phyloP scores from a whole-genome alignment of 1,139 yeast species.

The Scheffersomyces cryptocercus region DNA sequence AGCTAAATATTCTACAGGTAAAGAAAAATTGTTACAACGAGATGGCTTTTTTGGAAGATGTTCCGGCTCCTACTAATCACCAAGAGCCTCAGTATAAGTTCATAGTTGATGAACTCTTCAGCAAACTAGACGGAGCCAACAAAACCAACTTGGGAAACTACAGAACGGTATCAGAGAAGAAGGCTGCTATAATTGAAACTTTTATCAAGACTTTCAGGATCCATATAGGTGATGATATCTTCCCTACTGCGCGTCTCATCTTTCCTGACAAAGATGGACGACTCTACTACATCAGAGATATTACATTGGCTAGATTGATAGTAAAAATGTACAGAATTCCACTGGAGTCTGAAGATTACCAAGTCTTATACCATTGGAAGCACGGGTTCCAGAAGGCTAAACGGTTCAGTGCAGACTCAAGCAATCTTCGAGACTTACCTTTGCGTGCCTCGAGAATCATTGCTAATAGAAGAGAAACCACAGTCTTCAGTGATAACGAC shows the following conservation, averaged over 20 bases:
- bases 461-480: constrained; percentile 44
- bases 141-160: constrained; percentile 28
- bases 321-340: constrained; percentile 37
- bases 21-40: too few relatives aligned
- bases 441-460: constrained; percentile 32
- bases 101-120: constrained; percentile 33
- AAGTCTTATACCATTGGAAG: constrained; percentile 42
- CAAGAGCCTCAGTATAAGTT: constrained; percentile 25
- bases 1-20: too few relatives aligned
- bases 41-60: constrained; percentile 14
- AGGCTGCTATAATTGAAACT: constrained; percentile 33
- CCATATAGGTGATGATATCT: constrained; percentile 69
- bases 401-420: constrained; percentile 27
- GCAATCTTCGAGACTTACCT: constrained; percentile 45
- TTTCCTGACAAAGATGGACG: constrained; percentile 64
- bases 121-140: constrained; percentile 32
- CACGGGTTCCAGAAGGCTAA: constrained; percentile 31
- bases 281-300: constrained; percentile 54
- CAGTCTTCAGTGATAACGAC: background rate
- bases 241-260: constrained; percentile 63
- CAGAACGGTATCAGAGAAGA: constrained; percentile 28
- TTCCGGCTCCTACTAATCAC: constrained; percentile 9
- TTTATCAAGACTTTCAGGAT: constrained; percentile 64
- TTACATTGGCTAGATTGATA: constrained; percentile 46
- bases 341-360: constrained; percentile 35